Evolutionary conservation across 768 basidiomycete species (phyloP).

Genomic region (Kwoniella dendrophila): DNA sequence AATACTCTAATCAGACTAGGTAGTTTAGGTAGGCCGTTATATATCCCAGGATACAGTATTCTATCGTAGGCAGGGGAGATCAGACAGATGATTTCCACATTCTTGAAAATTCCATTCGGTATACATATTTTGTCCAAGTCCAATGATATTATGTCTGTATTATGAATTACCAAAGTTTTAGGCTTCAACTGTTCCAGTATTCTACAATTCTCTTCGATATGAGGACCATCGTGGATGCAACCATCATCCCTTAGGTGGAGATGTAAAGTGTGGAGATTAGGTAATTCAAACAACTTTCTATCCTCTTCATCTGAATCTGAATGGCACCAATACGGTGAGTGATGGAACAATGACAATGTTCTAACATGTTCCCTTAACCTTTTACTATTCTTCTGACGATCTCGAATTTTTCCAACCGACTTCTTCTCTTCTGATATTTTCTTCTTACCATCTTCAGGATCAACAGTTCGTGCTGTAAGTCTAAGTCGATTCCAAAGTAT

Average conservation of each 20-base stretch:
- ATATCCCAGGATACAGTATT: too few relatives aligned
- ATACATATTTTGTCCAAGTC: too few relatives aligned
- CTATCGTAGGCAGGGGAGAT: too few relatives aligned
- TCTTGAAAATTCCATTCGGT: too few relatives aligned
- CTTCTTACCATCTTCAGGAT: neutral
- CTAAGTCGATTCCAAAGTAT: neutral
- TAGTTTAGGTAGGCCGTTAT: too few relatives aligned
- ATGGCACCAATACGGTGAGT: neutral
- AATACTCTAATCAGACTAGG: too few relatives aligned
- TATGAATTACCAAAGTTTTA: too few relatives aligned
- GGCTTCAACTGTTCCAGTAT: neutral
- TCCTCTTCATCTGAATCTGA: neutral
- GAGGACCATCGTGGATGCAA: neutral
- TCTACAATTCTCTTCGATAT: neutral
- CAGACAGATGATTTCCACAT: too few relatives aligned
- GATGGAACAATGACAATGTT: neutral
- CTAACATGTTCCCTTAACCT: neutral
- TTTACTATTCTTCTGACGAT: conserved; percentile 8
- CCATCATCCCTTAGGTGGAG: neutral
- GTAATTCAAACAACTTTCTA: neutral
- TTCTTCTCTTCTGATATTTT: neutral
- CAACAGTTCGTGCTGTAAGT: neutral
- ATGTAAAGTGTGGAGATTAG: neutral
- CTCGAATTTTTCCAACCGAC: neutral
- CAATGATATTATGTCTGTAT: too few relatives aligned